These are phyloP conservation scores for Polygonum maritimum DNA, from an alignment of 148 eudicot species.

Conservation along the genomic window DNA sequence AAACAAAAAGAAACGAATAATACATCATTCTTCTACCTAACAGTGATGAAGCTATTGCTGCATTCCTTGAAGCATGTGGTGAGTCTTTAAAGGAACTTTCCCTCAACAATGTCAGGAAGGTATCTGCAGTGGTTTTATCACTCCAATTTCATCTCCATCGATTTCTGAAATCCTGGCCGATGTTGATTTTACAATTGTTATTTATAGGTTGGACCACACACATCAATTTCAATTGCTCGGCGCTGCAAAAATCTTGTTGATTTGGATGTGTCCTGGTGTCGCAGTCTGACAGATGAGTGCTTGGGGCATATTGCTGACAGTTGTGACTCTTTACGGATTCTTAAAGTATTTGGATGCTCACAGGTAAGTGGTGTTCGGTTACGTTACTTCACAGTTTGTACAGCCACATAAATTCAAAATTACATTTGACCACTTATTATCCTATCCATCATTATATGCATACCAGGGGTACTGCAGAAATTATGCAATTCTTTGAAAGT, in stretches of 20 bases:
- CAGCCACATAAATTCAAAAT: too few relatives aligned
- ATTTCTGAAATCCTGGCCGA: neutral
- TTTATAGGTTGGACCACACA: constrained; percentile 56
- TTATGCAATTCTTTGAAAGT: too few relatives aligned
- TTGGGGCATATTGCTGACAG: constrained; percentile 80
- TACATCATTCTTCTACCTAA: constrained; percentile 8
- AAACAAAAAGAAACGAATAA: neutral
- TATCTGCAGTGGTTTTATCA: constrained; percentile 12
- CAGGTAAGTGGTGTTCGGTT: constrained; percentile 36
- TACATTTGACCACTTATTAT: too few relatives aligned
- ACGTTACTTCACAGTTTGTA: neutral
- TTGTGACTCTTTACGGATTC: constrained; percentile 54
- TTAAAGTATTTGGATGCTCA: constrained; percentile 83
- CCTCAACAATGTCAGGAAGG: constrained; percentile 58
- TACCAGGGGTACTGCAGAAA: too few relatives aligned
- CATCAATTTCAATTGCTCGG: constrained; percentile 60
- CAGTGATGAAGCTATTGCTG: constrained; percentile 97
- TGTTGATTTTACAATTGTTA: neutral
- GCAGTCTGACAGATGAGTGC: constrained; percentile 61
- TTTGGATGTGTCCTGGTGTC: constrained; percentile 94
- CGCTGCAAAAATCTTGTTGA: constrained; percentile 43
- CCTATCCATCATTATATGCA: too few relatives aligned
- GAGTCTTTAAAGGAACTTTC: constrained; percentile 48
- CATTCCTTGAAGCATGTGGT: constrained; percentile 71
- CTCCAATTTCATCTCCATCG: neutral